Evolutionary conservation across 2,329 filamentous ascomycete species (phyloP), one percentile per base, ranked within the genome.

Genomic region (Capronia americana): DNA sequence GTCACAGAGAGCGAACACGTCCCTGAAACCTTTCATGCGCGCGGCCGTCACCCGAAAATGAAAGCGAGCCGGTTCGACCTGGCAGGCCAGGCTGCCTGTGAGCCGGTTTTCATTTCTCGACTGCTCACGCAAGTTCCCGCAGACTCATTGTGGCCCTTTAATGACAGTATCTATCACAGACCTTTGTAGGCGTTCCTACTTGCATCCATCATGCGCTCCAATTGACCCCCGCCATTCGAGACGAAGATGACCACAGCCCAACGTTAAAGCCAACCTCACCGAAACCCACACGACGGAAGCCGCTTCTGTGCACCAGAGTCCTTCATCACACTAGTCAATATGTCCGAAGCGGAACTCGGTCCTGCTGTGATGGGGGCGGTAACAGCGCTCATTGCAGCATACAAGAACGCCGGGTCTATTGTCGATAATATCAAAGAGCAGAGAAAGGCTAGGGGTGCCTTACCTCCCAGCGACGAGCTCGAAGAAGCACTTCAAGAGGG

Each of bases 401-500:
- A 69, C 57, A 66, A 64, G 53, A 59, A 69, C 53, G 66, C 60
- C 11, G 58, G 60, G 20, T 41, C 51, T n/a, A 69, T 69, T 32
- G 63, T 66, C 11, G 60, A 57, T 30, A 65, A 66, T 44, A 69
- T 69, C 41, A 69, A 69, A 34, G 64, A 61, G 48, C 61, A 57
- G 24, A 63, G 66, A 5, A 64, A 55, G 53, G 57, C 63, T 10
- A 63, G 51, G 50, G 66, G 66, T 34, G 57, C 55, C 14, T 30
- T 56, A 34, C 61, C 60, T 20, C 66, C 66, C 3, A 65, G 60
- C 24, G 34, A 61, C 26, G 66, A 61, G 14, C 34, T 69, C 55
- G 63, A 69, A 32, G 61, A 69, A 38, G 59, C 66, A 6, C 32
- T 69, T 12, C 59, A 64, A 38, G 66, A 69, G 50, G 66, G 66